Evolutionary conservation across 2,329 filamentous ascomycete genomes (phyloP).

Genomic region (Neofusicoccum sp.): DNA sequence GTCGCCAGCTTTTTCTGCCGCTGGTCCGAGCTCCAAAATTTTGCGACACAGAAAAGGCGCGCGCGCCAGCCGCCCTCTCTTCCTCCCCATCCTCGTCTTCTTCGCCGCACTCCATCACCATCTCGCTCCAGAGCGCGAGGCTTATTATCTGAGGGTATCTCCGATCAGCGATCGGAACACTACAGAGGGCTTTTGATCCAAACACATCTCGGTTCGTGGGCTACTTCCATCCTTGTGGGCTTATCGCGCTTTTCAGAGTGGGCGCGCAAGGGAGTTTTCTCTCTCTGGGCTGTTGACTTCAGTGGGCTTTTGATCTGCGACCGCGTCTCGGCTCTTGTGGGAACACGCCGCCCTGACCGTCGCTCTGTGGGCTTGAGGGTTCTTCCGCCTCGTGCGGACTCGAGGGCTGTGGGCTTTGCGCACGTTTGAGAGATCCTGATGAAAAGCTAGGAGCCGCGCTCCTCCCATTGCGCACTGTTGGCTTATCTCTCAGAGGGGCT

Average conservation of each 20-base stretch:
- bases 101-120: conserved; percentile 24
- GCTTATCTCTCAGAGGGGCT: conserved; percentile 11
- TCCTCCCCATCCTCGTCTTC: conserved; percentile 18
- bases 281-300: conserved; percentile 40
- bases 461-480: conserved; percentile 15
- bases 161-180: conserved; percentile 23
- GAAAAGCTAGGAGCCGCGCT: conserved; percentile 16
- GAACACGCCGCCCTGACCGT: conserved; percentile 50
- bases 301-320: conserved; percentile 29
- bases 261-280: conserved; percentile 39
- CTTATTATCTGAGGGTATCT: conserved; percentile 15
- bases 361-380: conserved; percentile 44
- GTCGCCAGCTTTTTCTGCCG: not conserved
- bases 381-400: conserved; percentile 40
- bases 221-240: conserved; percentile 28
- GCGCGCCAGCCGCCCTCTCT: conserved; percentile 19
- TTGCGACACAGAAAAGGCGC: conserved; percentile 18
- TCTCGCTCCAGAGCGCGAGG: conserved; percentile 18
- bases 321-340: conserved; percentile 50
- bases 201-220: conserved; percentile 28
- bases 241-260: conserved; percentile 36
- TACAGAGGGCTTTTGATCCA: conserved; percentile 38
- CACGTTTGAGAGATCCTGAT: conserved; percentile 36
- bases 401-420: conserved; percentile 45
- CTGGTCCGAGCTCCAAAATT: conserved; percentile 20